phyloP scores from a whole-genome alignment of 768 basidiomycete species.

The Collybia nuda region DNA sequence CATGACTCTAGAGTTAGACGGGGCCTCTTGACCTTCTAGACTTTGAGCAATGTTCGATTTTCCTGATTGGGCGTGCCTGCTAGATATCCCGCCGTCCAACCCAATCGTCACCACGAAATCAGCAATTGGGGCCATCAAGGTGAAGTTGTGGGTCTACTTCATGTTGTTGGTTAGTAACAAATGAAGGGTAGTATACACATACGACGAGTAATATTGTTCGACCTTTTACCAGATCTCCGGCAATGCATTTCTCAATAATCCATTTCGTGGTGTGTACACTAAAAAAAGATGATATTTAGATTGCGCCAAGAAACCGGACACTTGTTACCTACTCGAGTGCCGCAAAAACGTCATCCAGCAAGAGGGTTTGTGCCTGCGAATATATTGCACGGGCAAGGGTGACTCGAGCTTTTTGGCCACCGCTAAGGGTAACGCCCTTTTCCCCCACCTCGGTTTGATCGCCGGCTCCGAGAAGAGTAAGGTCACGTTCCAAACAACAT shows the following conservation, averaged over 20 bases:
- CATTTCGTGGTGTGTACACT: constrained; percentile 76
- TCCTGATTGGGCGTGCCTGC: constrained; percentile 38
- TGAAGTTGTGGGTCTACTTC: constrained; percentile 54
- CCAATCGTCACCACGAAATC: constrained; percentile 56
- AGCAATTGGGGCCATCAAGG: constrained; percentile 54
- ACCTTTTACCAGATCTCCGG: constrained; percentile 73
- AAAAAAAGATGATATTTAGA: too few species aligned
- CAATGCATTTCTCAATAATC: constrained; percentile 76
- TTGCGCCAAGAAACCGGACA: too few species aligned
- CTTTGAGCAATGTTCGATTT: too few species aligned
- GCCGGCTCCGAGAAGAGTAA: constrained; percentile 67
- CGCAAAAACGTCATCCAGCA: constrained; percentile 74
- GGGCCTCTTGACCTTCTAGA: constrained; percentile 25
- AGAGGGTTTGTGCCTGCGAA: constrained; percentile 54
- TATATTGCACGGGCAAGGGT: constrained; percentile 47
- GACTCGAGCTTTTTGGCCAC: constrained; percentile 54
- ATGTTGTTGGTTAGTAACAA: too few species aligned
- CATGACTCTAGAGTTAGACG: constrained; percentile 22
- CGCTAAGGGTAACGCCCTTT: constrained; percentile 60
- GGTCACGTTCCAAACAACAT: constrained; percentile 71
- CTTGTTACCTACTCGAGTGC: constrained; percentile 47
- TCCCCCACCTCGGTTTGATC: constrained; percentile 74
- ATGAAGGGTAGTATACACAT: too few species aligned
- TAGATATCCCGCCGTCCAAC: constrained; percentile 49
- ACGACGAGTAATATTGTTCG: constrained; percentile 85